Evolutionary conservation across 2,329 filamentous ascomycete species (phyloP), one percentile per base, ranked within the genome.

Genomic region (Chaetoscypha palmicola): DNA sequence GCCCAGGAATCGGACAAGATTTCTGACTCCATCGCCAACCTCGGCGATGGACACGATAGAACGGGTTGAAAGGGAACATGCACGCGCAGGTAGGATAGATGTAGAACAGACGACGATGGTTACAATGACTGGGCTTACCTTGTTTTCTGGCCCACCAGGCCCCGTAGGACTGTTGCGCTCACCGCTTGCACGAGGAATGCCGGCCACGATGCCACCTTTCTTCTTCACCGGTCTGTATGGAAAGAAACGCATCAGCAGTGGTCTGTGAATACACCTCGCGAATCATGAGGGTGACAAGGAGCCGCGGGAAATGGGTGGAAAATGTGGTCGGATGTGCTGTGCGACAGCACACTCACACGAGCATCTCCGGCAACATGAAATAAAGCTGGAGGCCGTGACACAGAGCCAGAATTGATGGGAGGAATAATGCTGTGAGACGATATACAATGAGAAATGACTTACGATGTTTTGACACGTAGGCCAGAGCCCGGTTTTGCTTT

Each of bases 161-260:
- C 72, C 71, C 58, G 74, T 67, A 53, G 80, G 77, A 61, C 76
- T 77, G 64, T 72, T 76, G 54, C 77, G 72, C 64, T 82, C 81
- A 64, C 78, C 79, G 68, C 73, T 73, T 55, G 71, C 66, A 58
- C 78, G 77, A 60, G 82, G 76, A 61, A 86, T 72, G 58, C 83
- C 84, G 62, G 81, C 81, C 55, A 79, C 76, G 52, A 78, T 77
- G 49, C 50, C 52, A 34, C 73, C 72, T 64, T 82, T 83, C 68
- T 84, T 87, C 69, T 90, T 90, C 64, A 83, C 74, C 34, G 85
- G 85, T 54, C 85, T 90, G 61, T 51, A 46, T 36, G 24, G 32
- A 38, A 34, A 43, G 23, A 43, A 43, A 38, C 37, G 43, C 26
- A 45, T 59, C 51, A 59, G 54, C 49, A 51, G 46, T 45, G 22